These are phyloP conservation scores for Pouteria glomerata DNA, from an alignment of 148 eudicot genomes.

Conservation along the genomic window DNA sequence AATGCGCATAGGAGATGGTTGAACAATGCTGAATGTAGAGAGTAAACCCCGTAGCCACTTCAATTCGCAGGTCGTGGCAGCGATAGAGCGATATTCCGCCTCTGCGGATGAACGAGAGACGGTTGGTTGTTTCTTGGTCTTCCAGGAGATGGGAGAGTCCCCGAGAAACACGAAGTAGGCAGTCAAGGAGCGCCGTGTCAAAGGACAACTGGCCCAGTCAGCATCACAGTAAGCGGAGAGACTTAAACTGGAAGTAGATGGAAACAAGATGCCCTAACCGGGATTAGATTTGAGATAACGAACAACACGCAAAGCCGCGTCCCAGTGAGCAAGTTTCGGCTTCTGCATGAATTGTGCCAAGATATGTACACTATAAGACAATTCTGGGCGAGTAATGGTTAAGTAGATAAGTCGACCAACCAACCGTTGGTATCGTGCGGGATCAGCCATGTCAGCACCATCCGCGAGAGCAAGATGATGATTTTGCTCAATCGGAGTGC, in stretches of 20 bases:
- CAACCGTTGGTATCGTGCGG: neutral
- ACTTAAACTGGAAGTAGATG: no score
- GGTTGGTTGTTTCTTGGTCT: no score
- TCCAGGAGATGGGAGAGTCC: no score
- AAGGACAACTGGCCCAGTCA: no score
- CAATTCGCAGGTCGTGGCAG: no score
- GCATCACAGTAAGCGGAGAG: no score
- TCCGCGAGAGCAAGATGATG: neutral
- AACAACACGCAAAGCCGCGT: neutral
- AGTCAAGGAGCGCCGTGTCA: neutral
- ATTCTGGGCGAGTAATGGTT: neutral
- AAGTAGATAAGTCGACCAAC: no score
- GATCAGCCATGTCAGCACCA: neutral
- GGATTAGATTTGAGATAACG: neutral
- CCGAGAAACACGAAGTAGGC: neutral
- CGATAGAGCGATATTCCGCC: no score
- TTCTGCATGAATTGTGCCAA: neutral
- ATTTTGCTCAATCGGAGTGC: neutral
- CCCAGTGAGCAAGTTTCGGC: neutral
- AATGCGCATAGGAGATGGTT: no score
- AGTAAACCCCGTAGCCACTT: no score
- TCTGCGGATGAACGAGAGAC: no score
- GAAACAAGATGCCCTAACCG: neutral
- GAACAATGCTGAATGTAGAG: no score
- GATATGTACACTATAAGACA: neutral